These are phyloP conservation scores for Mercurialis annua DNA, from an alignment of 345 rosid genomes.

Conservation along the genomic window DNA sequence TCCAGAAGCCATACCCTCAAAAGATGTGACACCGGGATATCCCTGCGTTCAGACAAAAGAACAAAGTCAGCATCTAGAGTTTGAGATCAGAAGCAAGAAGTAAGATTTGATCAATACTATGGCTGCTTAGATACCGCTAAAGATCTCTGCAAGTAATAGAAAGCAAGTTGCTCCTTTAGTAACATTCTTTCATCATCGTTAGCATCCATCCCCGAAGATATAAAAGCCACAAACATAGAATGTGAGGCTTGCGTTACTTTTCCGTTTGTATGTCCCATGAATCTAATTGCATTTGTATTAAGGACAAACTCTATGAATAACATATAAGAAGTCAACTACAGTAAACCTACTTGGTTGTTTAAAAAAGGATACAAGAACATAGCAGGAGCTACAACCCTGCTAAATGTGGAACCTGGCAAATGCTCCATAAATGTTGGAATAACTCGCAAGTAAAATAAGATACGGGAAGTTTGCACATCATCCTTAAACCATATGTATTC, in stretches of 20 bases:
- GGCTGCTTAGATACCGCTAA: conserved; percentile 52
- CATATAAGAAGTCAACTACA: conserved; percentile 48
- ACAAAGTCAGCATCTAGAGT: conserved; percentile 13
- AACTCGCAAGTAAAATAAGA: conserved; percentile 81
- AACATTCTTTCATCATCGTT: conserved; percentile 47
- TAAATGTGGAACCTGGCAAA: conserved; percentile 53
- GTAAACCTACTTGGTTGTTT: conserved; percentile 6
- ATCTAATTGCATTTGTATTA: conserved; percentile 46
- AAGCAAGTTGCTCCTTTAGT: conserved; percentile 78
- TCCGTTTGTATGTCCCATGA: conserved; percentile 78
- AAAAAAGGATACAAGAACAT: conserved; percentile 85
- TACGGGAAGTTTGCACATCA: conserved; percentile 89
- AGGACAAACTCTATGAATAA: too few species aligned
- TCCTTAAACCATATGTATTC: conserved; percentile 74
- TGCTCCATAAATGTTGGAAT: conserved; percentile 79
- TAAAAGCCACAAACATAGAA: conserved; percentile 68
- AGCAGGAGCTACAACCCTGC: conserved; percentile 68
- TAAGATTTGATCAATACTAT: conserved; percentile 1
- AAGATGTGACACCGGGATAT: conserved; percentile 78
- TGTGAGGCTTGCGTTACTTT: conserved; percentile 80
- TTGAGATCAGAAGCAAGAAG: background rate
- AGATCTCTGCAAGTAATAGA: conserved; percentile 79
- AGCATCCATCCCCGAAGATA: conserved; percentile 61
- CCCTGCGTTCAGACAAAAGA: conserved; percentile 42
- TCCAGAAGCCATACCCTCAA: conserved; percentile 96